Conservation (phyloP, 2,329 filamentous ascomycete species). For the Fusarium sp. region DNA sequence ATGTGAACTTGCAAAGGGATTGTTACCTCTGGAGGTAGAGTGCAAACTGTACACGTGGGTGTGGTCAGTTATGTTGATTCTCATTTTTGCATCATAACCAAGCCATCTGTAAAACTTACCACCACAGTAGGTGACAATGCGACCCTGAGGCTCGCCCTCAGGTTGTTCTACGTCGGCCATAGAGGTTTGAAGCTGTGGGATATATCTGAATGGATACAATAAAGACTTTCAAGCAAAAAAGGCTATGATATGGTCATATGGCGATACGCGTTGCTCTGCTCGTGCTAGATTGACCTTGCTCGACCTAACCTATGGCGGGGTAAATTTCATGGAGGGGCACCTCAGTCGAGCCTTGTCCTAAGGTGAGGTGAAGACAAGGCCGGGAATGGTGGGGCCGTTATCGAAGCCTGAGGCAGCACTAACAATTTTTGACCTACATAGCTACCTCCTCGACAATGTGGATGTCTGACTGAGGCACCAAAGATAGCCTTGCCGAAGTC, state of each 20-base stretch:
- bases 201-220: conserved; percentile 5
- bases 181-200: conserved; percentile 25
- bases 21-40: conserved; percentile 73
- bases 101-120: conserved; percentile 59
- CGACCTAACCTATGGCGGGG: conserved; percentile 52
- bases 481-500: neutral
- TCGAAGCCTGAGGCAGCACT: conserved; percentile 39
- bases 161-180: conserved; percentile 69
- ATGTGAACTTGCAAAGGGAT: conserved; percentile 12
- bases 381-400: conserved; percentile 15
- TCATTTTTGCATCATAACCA: conserved; percentile 17
- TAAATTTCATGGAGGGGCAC: conserved; percentile 54
- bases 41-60: conserved; percentile 65
- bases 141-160: conserved; percentile 65
- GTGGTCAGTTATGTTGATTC: conserved; percentile 32
- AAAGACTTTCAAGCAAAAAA: conserved; percentile 31
- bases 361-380: conserved; percentile 1
- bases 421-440: conserved; percentile 8
- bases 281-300: conserved; percentile 29
- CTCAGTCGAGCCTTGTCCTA: conserved; percentile 20
- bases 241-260: conserved; percentile 36
- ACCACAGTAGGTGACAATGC: conserved; percentile 69
- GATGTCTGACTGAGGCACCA: conserved; percentile 20
- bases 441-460: neutral
- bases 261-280: conserved; percentile 48